Conservation (phyloP, 305 asterid species). For the Fraxinus greggii region DNA sequence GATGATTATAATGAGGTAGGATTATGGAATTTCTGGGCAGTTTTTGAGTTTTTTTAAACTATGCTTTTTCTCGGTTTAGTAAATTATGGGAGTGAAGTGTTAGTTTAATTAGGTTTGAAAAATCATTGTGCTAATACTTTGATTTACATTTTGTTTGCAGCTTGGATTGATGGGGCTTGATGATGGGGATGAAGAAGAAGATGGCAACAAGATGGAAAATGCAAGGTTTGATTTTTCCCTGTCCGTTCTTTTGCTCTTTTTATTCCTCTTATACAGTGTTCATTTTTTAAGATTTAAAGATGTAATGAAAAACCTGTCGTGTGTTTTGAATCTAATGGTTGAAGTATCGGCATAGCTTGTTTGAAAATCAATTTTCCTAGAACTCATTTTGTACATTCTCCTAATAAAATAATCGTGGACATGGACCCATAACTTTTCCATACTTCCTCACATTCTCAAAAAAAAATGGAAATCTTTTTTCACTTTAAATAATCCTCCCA, state of each 20-base stretch:
- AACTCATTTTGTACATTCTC: background rate
- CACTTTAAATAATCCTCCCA: background rate
- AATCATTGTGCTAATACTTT: constrained; percentile 19
- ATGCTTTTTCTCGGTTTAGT: constrained; percentile 11
- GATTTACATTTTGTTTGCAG: constrained; percentile 34
- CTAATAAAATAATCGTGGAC: background rate
- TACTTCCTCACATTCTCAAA: background rate
- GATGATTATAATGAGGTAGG: constrained; percentile 1
- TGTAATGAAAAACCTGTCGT: background rate
- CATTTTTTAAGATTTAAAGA: background rate
- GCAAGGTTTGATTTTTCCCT: constrained; percentile 47
- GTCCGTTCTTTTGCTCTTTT: constrained; percentile 8
- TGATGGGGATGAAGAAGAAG: constrained; percentile 38
- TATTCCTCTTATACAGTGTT: background rate
- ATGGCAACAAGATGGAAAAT: constrained; percentile 38
- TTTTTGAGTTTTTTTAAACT: background rate
- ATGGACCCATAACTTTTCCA: background rate
- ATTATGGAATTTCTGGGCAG: background rate
- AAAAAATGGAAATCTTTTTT: no score
- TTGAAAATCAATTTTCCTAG: background rate
- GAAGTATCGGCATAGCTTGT: background rate
- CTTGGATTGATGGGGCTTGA: constrained; percentile 62
- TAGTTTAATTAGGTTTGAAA: background rate
- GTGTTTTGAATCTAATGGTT: background rate
- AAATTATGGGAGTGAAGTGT: background rate